Percentiles rank a stretch among this genome's conserved stretches.
These are phyloP conservation scores for Thuja plicata DNA, from an alignment of 83 land plant species.

Conservation along the genomic window DNA sequence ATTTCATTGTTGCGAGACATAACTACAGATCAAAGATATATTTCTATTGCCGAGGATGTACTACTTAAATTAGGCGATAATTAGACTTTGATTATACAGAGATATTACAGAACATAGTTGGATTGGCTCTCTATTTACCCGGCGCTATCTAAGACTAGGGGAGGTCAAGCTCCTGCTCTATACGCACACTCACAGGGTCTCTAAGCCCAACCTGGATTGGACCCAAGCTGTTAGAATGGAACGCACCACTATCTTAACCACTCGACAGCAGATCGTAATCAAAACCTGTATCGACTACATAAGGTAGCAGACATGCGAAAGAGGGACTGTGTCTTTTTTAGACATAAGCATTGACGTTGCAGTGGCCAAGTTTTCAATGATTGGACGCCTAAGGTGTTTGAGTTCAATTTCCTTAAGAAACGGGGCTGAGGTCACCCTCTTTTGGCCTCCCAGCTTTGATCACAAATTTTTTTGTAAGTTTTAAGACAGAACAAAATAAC, in stretches of 20 bases:
- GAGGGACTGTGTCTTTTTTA: background rate
- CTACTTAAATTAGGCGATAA: background rate
- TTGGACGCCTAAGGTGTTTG: too few species aligned
- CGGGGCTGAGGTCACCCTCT: too few species aligned
- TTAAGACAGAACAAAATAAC: background rate
- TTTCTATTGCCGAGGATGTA: background rate
- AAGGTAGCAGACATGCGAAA: background rate
- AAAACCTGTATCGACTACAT: background rate
- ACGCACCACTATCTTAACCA: background rate
- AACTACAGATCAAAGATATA: background rate
- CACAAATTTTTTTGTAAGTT: too few species aligned
- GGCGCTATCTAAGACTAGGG: background rate
- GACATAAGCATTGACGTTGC: too few species aligned
- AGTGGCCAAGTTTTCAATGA: too few species aligned
- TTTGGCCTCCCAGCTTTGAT: too few species aligned
- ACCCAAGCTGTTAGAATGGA: background rate
- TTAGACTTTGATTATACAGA: background rate
- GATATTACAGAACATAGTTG: background rate
- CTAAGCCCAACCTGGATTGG: background rate
- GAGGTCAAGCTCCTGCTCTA: background rate
- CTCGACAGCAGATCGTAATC: background rate
- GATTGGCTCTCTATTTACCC: background rate
- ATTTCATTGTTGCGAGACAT: too few species aligned
- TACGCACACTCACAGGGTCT: background rate
- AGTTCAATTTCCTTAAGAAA: too few species aligned